A percentile compares a stretch with the other conserved stretches of the same genome.
Evolutionary conservation across 257 asterid genomes (phyloP).

Genomic region (Ehretia macrophylla): DNA sequence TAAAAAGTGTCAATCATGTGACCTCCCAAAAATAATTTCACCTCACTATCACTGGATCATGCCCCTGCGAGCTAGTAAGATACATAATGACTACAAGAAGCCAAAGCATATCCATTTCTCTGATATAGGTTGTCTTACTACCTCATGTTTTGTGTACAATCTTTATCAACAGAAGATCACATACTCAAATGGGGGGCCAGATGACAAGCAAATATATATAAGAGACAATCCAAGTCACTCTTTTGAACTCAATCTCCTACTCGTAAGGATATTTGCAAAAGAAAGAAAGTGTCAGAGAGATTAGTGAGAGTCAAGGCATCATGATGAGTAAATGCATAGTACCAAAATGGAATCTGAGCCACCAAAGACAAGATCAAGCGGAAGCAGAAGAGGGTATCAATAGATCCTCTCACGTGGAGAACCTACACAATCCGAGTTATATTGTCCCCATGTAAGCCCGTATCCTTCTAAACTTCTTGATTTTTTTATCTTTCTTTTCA

Average conservation of each 20-base stretch:
- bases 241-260: constrained; percentile 13
- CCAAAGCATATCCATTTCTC: constrained; percentile 20
- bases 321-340: constrained; percentile 38
- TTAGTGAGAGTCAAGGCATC: background rate
- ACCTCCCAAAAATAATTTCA: too few relatives aligned
- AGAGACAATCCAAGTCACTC: constrained; percentile 7
- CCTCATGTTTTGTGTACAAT: constrained; percentile 49
- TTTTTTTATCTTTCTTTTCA: too few relatives aligned
- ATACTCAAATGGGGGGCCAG: constrained; percentile 28
- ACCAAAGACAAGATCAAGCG: constrained; percentile 34
- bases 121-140: constrained; percentile 22
- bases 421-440: too few relatives aligned
- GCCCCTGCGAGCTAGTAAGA: too few relatives aligned
- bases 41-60: too few relatives aligned
- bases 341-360: constrained; percentile 48
- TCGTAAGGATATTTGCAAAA: constrained; percentile 14
- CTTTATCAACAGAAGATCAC: constrained; percentile 17
- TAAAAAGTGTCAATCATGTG: too few relatives aligned
- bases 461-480: too few relatives aligned
- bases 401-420: constrained; percentile 41
- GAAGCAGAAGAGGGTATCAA: constrained; percentile 32
- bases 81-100: too few relatives aligned
- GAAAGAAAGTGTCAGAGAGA: constrained; percentile 9
- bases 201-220: constrained; percentile 4
- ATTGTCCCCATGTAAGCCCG: too few relatives aligned